Conservation (phyloP, 179 eudicot species). For the Dionaea muscipula region DNA sequence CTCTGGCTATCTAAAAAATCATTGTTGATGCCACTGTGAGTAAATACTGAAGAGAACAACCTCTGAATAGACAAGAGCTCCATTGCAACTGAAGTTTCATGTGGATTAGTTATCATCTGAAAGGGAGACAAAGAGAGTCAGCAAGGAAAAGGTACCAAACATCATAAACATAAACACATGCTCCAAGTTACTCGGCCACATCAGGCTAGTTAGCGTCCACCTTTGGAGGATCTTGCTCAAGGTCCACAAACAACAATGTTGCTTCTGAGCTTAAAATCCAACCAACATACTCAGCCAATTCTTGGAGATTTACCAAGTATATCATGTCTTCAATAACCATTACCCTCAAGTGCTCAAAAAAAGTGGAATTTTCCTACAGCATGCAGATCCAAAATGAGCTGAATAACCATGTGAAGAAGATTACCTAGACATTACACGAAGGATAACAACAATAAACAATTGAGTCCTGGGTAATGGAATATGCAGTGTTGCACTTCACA, state of each 20-base stretch:
- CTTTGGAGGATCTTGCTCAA: slow-evolving; percentile 86
- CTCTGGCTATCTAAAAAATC: slow-evolving; percentile 21
- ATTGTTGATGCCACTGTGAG: slow-evolving; percentile 24
- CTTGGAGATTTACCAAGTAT: slow-evolving; percentile 51
- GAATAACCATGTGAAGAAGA: neutral
- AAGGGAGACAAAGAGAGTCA: slow-evolving; percentile 9
- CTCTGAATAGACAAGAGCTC: slow-evolving; percentile 51
- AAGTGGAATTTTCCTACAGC: slow-evolving; percentile 44
- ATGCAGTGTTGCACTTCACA: too few relatives aligned
- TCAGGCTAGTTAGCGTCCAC: slow-evolving; percentile 15
- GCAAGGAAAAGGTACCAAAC: neutral
- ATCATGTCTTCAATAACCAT: slow-evolving; percentile 95
- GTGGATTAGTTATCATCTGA: slow-evolving; percentile 42
- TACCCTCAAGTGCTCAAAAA: slow-evolving; percentile 50
- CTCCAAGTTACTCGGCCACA: neutral
- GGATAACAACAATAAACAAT: too few relatives aligned
- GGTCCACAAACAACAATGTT: slow-evolving; percentile 49
- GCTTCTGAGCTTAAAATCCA: slow-evolving; percentile 42
- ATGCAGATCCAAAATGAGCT: neutral
- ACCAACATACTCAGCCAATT: slow-evolving; percentile 46
- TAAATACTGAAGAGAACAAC: slow-evolving; percentile 48
- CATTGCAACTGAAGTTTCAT: slow-evolving; percentile 27
- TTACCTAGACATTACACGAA: neutral
- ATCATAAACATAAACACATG: neutral
- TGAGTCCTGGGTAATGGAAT: too few relatives aligned